Percentiles rank a stretch among this genome's conserved stretches.
Conservation (phyloP, 176 grass and related monocot species). For the Saccharum officinarum region DNA sequence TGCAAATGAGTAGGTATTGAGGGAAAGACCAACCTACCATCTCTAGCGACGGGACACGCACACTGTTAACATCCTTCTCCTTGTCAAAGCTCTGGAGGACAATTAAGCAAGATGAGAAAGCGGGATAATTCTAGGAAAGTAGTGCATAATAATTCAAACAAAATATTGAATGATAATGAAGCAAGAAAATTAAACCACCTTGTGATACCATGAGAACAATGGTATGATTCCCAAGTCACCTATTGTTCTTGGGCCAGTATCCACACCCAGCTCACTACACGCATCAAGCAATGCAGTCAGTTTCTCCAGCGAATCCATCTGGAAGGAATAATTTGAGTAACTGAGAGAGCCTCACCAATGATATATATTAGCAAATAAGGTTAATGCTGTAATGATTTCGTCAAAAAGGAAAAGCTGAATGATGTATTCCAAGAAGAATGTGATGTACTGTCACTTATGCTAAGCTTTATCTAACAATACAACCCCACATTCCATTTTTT, state of each 20-base stretch:
- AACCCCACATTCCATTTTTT: not conserved
- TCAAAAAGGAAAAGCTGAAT: not conserved
- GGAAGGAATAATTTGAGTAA: conserved; percentile 55
- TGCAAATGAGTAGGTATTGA: conserved; percentile 20
- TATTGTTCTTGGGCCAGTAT: conserved; percentile 74
- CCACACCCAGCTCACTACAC: conserved; percentile 87
- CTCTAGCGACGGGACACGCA: conserved; percentile 83
- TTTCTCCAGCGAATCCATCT: conserved; percentile 97
- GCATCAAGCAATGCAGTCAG: conserved; percentile 95
- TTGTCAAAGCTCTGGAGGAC: conserved; percentile 90
- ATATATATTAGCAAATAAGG: conserved; percentile 18
- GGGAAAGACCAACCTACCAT: conserved; percentile 53
- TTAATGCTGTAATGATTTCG: not conserved
- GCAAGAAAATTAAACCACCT: conserved; percentile 47
- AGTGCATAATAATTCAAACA: not conserved
- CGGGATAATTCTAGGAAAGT: conserved; percentile 2
- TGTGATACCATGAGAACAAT: conserved; percentile 97
- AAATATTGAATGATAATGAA: conserved; percentile 16
- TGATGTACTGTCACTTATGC: not conserved
- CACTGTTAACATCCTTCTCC: conserved; percentile 78
- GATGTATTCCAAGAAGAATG: not conserved
- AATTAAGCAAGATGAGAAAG: conserved; percentile 41
- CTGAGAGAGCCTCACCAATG: conserved; percentile 43
- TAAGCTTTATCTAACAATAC: not conserved
- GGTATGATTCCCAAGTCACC: conserved; percentile 93